These are phyloP conservation scores for Aechmea fasciata DNA, from an alignment of 176 grass and related monocot genomes.

Conservation along the genomic window DNA sequence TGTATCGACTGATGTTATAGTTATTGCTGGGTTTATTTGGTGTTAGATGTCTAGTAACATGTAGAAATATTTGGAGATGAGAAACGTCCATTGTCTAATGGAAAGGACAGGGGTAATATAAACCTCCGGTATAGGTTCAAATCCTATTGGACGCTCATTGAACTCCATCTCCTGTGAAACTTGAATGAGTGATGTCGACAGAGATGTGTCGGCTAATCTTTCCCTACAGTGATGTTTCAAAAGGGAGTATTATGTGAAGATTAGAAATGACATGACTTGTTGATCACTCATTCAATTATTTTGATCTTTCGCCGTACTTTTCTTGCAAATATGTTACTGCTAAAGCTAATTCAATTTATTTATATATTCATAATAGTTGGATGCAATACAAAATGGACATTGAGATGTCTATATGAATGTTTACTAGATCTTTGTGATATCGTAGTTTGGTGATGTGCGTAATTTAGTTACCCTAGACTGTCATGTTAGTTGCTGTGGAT, in stretches of 20 bases:
- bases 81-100: slow-evolving; percentile 47
- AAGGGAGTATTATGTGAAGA: neutral
- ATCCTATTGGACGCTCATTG: slow-evolving; percentile 46
- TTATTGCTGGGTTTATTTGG: no score
- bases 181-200: slow-evolving; percentile 11
- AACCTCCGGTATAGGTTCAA: slow-evolving; percentile 47
- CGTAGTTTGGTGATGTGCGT: no score
- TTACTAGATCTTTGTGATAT: no score
- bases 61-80: neutral
- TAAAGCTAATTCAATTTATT: no score
- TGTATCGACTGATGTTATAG: no score
- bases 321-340: no score
- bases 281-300: neutral
- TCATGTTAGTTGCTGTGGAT: no score
- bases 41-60: neutral
- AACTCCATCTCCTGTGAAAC: slow-evolving; percentile 8
- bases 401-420: no score
- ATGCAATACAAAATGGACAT: no score
- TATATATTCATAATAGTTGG: no score
- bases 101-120: slow-evolving; percentile 23
- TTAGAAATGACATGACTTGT: neutral
- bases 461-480: no score
- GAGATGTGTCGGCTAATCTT: neutral
- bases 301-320: neutral
- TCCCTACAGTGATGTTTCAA: neutral